Base-by-base conservation (phyloP, 2,329 filamentous ascomycete genomes). In the Mycosphaerelloides madeirae region DNA sequence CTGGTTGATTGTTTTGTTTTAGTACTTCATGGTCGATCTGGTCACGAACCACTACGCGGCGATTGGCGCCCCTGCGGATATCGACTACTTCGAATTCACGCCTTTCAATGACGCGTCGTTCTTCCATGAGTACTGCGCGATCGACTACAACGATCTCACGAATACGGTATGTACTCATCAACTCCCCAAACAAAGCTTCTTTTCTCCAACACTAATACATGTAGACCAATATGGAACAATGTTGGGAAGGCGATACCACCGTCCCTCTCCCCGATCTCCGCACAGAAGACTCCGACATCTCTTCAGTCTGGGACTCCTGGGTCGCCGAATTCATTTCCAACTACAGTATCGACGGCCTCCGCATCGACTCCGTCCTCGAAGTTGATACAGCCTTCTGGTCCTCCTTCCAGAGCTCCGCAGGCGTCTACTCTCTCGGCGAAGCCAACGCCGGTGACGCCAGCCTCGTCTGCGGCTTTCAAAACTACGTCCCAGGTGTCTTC, bases 231-330 rank as follows among this genome's bases (percentile, higher is more conserved):
- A 56, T 67, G 37, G 58, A 66, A 42, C 49, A 63, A 41, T 84
- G 81, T 67, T 78, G 76, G 75, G 65, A 76, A 14, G 75, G 74
- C 15, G 71, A 74, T 46, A 68, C 67, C n/a, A 71, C 68, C 13
- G 73, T 78, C n/a, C 69, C 73, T 0, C 74, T 86, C 1, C 79
- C 81, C 0, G 82, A 86, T 52, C 61, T 85, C 11, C 67, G 78
- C 44, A 85, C 82, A 0, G 71, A 76, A 32, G 67, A 70, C 22
- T 41, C 65, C 0, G 61, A 63, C 1, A 75, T 85, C 8, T 69
- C 72, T 19, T 59, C 60, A 13, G 65, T 77, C 2, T 78, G 77
- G 59, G 68, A 78, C 42, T 62, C 67, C n/a, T 86, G 83, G 83
- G 70, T 85, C 53, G 61, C 59, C 14, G 66, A 67, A 32, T 67